Base-by-base conservation (phyloP, 2,329 filamentous ascomycete species). In the Polychaeton citri region DNA sequence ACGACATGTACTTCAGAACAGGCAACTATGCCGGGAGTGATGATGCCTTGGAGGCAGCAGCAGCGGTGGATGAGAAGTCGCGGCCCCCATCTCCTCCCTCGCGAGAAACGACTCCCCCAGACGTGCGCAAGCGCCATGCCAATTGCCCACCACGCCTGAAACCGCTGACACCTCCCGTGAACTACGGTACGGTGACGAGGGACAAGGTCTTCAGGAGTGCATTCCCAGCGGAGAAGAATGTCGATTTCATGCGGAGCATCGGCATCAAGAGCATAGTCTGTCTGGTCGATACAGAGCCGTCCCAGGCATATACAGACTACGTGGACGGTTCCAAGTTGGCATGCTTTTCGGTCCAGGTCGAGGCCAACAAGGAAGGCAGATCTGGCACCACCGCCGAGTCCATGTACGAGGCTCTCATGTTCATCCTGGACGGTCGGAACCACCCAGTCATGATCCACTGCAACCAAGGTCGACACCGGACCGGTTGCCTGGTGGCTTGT, bases 391-490 rank as follows among this genome's bases (percentile, higher is more conserved):
- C 80, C 1, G 54, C 74, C 6, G 58, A 66, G 31, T 74, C 76
- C 18, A 84, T 94, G 69, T 69, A 71, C 42, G 64, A 72, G 6
- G 84, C 88, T 32, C 67, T 93, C 17, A 65, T 72, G 9, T 63
- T 88, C 30, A 71, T 88, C 28, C 66, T 88, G 36, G 73, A 92
- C 51, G 70, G 70, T 33, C 60, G 67, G 21, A 85, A 92, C 43
- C 77, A 90, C 45, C 87, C 87, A 0, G 60, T 95, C 8, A 68
- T 94, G 26, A 72, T 95, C 32, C 87, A 95, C 58, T 95, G 87
- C 69, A 95, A 94, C 54, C 87, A 93, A 48, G 87, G 87, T 54
- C 90, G 83, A 71, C 87, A 95, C 54, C 80, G 87, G 39, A 94
- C 87, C 13, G 87, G 87, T 16, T 94, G 86, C 52, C 79, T 90